Evolutionary conservation across 1,284 basidiomycete species (phyloP).

Genomic region (Moesziomyces parantarcticus): DNA sequence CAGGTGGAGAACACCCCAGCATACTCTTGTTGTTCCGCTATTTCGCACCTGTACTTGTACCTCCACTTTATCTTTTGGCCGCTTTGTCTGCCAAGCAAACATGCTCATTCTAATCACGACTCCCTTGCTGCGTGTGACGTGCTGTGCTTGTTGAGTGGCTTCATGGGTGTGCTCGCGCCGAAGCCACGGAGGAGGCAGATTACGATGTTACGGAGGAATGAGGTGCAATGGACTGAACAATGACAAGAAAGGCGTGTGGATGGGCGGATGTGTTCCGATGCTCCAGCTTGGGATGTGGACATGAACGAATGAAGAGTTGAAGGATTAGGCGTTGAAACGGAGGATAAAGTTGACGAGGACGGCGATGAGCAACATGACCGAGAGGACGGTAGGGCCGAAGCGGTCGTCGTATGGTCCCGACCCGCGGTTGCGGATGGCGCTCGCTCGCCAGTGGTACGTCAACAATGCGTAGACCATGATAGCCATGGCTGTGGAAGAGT

Average conservation of each 20-base stretch:
- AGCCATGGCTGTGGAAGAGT: constrained; percentile 78
- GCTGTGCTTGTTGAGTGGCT: no score
- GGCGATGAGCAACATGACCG: constrained; percentile 66
- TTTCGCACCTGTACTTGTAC: constrained; percentile 25
- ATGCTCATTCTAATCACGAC: neutral
- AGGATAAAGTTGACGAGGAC: constrained; percentile 68
- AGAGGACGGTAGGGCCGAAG: constrained; percentile 70
- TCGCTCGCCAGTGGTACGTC: constrained; percentile 95
- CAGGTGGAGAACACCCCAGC: constrained; percentile 15
- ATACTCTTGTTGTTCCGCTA: constrained; percentile 7
- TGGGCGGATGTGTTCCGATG: neutral
- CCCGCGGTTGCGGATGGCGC: constrained; percentile 88
- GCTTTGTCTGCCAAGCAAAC: constrained; percentile 1
- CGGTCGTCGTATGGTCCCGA: constrained; percentile 97
- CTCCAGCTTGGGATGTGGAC: neutral
- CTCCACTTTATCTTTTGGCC: constrained; percentile 5
- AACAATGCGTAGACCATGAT: constrained; percentile 96
- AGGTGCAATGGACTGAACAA: neutral
- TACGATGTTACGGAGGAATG: neutral
- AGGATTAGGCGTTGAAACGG: constrained; percentile 55
- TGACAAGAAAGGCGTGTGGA: neutral
- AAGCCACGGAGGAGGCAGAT: neutral
- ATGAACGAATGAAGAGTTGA: neutral
- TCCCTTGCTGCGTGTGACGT: neutral
- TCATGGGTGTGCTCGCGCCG: no score